A percentile compares a stretch with the other conserved stretches of the same genome.
Conservation (phyloP, 441 rosid species). For the Eruca vesicaria region DNA sequence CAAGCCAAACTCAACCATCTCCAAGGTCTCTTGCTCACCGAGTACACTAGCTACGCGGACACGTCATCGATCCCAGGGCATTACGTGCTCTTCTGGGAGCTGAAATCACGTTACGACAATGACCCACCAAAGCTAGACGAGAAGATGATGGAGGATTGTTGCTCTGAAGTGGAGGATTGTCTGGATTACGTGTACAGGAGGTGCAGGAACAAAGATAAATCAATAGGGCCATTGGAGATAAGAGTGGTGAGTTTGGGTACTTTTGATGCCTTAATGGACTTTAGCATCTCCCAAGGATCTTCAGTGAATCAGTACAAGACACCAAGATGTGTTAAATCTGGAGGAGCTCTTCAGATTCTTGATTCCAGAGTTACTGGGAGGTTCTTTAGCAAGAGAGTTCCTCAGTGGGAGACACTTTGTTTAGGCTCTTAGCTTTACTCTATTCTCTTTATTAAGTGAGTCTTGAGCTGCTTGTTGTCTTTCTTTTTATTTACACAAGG, state of each 20-base stretch:
- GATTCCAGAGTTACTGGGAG: constrained; percentile 60
- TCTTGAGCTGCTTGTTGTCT: neutral
- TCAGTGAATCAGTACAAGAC: constrained; percentile 14
- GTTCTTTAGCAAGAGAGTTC: constrained; percentile 60
- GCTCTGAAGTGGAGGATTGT: neutral
- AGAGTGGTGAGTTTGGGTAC: neutral
- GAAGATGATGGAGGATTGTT: neutral
- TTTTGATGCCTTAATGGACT: neutral
- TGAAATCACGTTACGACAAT: neutral
- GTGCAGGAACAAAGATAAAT: neutral
- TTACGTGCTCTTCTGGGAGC: constrained; percentile 40
- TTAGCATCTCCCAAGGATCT: neutral
- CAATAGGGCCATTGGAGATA: neutral
- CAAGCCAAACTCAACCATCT: constrained; percentile 52
- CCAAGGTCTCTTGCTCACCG: constrained; percentile 58
- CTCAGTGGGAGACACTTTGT: constrained; percentile 68
- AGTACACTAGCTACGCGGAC: constrained; percentile 82
- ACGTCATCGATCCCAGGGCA: constrained; percentile 75
- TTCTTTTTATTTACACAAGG: neutral
- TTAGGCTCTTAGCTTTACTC: constrained; percentile 21
- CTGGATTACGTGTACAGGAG: neutral
- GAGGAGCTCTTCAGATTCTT: constrained; percentile 56
- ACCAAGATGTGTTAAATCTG: constrained; percentile 75
- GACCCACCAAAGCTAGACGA: neutral
- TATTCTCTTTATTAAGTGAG: neutral